These are phyloP conservation scores for Malassezia caprae DNA, from an alignment of 1,284 basidiomycete species.

Conservation along the genomic window DNA sequence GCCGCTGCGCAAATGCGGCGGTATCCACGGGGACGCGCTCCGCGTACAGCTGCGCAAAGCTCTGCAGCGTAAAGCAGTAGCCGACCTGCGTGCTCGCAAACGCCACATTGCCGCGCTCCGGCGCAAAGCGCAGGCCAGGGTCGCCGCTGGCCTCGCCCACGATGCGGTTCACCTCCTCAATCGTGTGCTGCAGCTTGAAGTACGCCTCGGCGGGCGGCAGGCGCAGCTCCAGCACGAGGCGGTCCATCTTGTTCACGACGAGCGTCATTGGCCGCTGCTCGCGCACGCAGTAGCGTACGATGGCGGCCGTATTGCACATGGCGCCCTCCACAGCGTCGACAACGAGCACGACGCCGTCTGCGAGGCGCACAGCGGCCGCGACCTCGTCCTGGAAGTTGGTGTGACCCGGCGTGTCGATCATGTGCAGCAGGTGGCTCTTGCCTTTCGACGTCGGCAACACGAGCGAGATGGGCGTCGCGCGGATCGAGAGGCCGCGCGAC, in stretches of 20 bases:
- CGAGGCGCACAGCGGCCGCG: conserved; percentile 71
- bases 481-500: conserved; percentile 82
- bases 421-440: conserved; percentile 84
- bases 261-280: conserved; percentile 74
- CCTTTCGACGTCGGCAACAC: conserved; percentile 74
- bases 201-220: conserved; percentile 92
- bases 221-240: conserved; percentile 87
- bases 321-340: conserved; percentile 46
- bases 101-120: conserved; percentile 90
- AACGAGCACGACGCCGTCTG: conserved; percentile 87
- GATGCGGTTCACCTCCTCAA: conserved; percentile 86
- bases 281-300: conserved; percentile 35
- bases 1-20: conserved; percentile 62
- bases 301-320: conserved; percentile 37
- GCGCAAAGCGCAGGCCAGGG: conserved; percentile 74
- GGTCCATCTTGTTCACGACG: conserved; percentile 94
- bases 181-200: conserved; percentile 97
- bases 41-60: conserved; percentile 92
- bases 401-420: conserved; percentile 96
- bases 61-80: conserved; percentile 90
- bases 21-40: conserved; percentile 59
- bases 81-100: conserved; percentile 94
- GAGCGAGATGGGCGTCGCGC: conserved; percentile 91
- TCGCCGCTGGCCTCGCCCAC: conserved; percentile 65
- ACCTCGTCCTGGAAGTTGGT: conserved; percentile 93